phyloP scores from a whole-genome alignment of 2,329 filamentous ascomycete species.

The Talaromyces pinophilus region DNA sequence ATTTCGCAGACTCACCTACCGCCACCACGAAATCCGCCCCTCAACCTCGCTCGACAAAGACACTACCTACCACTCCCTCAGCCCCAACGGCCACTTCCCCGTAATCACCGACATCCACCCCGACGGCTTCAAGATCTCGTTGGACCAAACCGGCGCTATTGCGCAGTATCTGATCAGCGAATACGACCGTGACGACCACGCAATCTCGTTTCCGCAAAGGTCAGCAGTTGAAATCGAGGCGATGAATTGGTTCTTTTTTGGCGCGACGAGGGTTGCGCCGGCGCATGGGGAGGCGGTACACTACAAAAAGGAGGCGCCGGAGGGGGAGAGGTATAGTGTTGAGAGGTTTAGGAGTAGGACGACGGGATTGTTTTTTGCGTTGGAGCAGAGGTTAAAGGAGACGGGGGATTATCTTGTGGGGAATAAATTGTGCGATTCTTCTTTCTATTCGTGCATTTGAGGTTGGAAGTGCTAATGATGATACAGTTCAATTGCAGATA shows the following conservation, averaged over 20 bases:
- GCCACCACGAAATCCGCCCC: background rate
- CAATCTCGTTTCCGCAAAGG: background rate
- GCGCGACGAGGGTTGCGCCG: background rate
- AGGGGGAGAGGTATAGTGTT: background rate
- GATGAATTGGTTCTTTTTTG: conserved; percentile 9
- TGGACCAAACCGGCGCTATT: background rate
- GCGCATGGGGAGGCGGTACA: background rate
- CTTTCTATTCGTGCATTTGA: too few relatives aligned
- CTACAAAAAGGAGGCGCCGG: background rate
- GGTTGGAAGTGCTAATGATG: background rate
- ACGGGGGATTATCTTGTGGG: conserved; percentile 13
- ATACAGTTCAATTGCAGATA: conserved; percentile 8
- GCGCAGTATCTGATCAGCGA: background rate
- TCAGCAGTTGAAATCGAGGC: background rate
- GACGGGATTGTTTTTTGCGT: background rate
- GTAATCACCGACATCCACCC: background rate
- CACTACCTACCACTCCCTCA: background rate
- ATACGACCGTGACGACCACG: background rate
- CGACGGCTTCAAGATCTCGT: background rate
- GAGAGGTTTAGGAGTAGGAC: background rate
- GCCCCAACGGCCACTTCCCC: background rate
- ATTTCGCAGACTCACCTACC: background rate
- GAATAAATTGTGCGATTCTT: conserved; percentile 1
- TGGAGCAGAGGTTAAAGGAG: conserved; percentile 1
- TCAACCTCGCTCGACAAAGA: background rate